phyloP scores from a whole-genome alignment of 225 moss, liverwort and hornwort species.

The Antitrichia curtipendula region DNA sequence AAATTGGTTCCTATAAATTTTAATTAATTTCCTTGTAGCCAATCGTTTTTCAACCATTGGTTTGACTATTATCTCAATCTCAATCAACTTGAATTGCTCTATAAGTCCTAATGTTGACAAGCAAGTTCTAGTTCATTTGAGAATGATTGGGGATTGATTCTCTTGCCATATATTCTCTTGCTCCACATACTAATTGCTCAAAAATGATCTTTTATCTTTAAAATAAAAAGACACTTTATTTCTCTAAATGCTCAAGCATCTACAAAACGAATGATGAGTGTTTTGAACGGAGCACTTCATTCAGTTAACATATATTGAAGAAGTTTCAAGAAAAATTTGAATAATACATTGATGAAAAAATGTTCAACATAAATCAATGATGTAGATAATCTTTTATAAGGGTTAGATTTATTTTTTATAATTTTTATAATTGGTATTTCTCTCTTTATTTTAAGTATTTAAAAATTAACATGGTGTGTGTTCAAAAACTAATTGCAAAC shows the following conservation, averaged over 20 bases:
- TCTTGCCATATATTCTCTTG: not conserved
- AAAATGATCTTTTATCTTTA: not conserved
- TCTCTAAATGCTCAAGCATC: too few species aligned
- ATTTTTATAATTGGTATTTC: not conserved
- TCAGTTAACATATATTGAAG: not conserved
- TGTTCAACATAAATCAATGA: not conserved
- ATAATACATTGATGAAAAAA: too few species aligned
- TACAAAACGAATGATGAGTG: not conserved
- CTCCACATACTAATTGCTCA: not conserved
- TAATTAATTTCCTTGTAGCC: not conserved
- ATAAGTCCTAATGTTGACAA: not conserved
- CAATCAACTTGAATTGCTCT: not conserved
- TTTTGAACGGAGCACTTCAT: not conserved
- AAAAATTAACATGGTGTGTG: rapidly evolving
- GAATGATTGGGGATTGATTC: not conserved
- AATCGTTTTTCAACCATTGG: not conserved
- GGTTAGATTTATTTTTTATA: rapidly evolving
- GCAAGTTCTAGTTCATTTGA: not conserved
- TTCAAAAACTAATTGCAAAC: not conserved
- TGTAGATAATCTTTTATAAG: not conserved
- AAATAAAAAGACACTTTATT: not conserved
- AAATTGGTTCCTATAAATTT: not conserved
- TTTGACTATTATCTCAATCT: not conserved
- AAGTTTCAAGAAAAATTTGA: too few species aligned
- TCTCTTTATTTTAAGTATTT: not conserved